Evolutionary conservation across 129 eudicot genomes (phyloP).

Genomic region (Flaveria bidentis): DNA sequence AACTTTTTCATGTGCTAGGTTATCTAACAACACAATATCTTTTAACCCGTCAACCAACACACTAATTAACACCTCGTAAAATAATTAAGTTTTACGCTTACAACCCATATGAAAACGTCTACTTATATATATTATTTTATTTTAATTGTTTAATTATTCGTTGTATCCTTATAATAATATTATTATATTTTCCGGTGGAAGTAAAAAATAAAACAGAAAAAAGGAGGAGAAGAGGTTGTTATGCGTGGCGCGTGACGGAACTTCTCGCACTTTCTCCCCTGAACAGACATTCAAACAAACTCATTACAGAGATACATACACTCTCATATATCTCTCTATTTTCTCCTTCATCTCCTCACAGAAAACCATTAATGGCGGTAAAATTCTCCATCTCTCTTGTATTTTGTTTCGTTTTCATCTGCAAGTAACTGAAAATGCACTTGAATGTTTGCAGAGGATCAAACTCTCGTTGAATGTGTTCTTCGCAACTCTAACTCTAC

Average conservation of each 20-base stretch:
- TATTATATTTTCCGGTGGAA: background rate
- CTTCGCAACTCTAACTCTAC: conserved; percentile 30
- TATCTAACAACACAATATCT: too few relatives aligned
- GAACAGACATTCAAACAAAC: conserved; percentile 32
- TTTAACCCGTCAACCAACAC: too few relatives aligned
- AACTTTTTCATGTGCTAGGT: too few relatives aligned
- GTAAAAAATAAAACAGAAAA: background rate
- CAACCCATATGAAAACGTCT: too few relatives aligned
- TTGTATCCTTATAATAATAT: background rate
- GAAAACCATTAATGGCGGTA: conserved; percentile 33
- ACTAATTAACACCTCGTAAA: too few relatives aligned
- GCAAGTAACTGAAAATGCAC: conserved; percentile 25
- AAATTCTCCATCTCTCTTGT: background rate
- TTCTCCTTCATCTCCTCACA: conserved; percentile 16
- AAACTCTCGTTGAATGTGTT: conserved; percentile 28
- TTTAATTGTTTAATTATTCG: too few relatives aligned
- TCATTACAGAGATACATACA: conserved; percentile 9
- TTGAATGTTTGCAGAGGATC: conserved; percentile 29
- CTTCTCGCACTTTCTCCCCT: conserved; percentile 1
- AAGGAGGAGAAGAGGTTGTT: conserved; percentile 10
- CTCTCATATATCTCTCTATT: conserved; percentile 1
- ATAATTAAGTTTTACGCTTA: too few relatives aligned
- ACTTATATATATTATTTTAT: too few relatives aligned
- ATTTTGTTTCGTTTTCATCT: conserved; percentile 16
- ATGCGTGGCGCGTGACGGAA: conserved; percentile 23